Base-by-base conservation (phyloP, 2,329 filamentous ascomycete species). In the Dactylellina cionopaga region DNA sequence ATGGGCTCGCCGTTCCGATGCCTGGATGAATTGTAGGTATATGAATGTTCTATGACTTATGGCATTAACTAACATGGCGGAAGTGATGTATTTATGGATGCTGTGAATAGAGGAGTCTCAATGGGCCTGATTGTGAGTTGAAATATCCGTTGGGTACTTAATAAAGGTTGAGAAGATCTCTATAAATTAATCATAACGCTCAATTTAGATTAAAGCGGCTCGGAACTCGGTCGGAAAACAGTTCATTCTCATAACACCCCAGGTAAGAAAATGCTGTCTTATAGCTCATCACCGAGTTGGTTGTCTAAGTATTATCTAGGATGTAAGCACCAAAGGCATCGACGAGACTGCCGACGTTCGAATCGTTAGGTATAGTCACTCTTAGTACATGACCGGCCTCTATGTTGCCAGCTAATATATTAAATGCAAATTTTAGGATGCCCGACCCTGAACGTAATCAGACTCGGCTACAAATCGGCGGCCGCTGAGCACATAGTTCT, bases 31-130 rank as follows among this genome's bases (percentile, higher is more conserved):
- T 99, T 98, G 84, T 85, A 79, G 75, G 83, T 81, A 39, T 15
- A 55, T 25, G 4, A 25, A 13, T n/a, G 5, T 4, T 13, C 17
- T 11, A n/a, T 44, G 5, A 51, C 0, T 13, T 6, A 41, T 11
- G 24, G 10, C 33, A 22, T 27, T 51, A n/a, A 27, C 55, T 78
- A 76, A 79, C 56, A 29, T 46, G 64, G 43, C 25, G 43, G 24
- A 71, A 86, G 84, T 79, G 95, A 99, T 79, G 95, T 99, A 29
- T 99, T 97, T 84, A 99, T 99, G 95, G 95, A 99, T 81, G 92
- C 90, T 76, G 92, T 98, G 69, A 99, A 99, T 80, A 88, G 95
- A 72, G 92, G 91, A 63, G 91, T 96, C 76, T 96, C 92, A 79
- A 96, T 96, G 77, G 90, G 91, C 74, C 92, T 99, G 90, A 90